Evolutionary conservation across 805 yeast genomes (phyloP), one percentile per base, ranked within the genome.

Genomic region (Ogataea zsoltii): DNA sequence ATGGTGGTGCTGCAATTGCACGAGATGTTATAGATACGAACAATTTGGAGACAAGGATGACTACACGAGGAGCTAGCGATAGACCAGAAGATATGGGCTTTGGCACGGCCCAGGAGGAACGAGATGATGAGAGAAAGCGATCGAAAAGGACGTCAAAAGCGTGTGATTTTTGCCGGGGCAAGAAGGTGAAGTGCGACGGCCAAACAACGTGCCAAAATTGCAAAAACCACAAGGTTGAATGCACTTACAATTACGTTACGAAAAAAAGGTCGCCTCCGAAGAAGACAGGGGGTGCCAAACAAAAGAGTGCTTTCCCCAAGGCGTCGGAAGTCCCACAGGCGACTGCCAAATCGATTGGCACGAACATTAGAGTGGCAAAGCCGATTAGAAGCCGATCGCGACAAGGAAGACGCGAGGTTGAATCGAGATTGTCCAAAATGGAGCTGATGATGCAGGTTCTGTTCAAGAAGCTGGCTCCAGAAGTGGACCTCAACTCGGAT

Each of bases 171-270:
- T 78, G 83, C 51, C 61, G 82, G 14, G 57, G 56, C 43, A 66
- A 76, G 33, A 78, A 78, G 53, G 70, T 75, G 46, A 76, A 75
- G 51, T 78, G 83, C 54, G 76, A 78, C 55, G 79, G 81, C 0
- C 58, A 56, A 3, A 48, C 50, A 11, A 72, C 72, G 3, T 78
- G 83, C 50, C 51, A 63, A 7, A 65, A 67, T 32, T 76, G 83
- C 51, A 46, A 54, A 9, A 60, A 53, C 18, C 68, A 66, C 39
- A 60, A 60, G 19, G 48, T 57, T 3, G 41, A 41, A 2, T 77
- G 82, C 53, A 52, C 69, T 0, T 69, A 68, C 41, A 56, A 56
- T 33, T 61, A 66, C 44, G 57, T 67, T n/a, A 57, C 62, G 25
- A 67, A 66, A 52, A 58, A 57, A 39, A 48, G 69, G 38, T 13